These are phyloP conservation scores for Talaromyces trachyspermus DNA, from an alignment of 495 filamentous ascomycete genomes.

Conservation along the genomic window DNA sequence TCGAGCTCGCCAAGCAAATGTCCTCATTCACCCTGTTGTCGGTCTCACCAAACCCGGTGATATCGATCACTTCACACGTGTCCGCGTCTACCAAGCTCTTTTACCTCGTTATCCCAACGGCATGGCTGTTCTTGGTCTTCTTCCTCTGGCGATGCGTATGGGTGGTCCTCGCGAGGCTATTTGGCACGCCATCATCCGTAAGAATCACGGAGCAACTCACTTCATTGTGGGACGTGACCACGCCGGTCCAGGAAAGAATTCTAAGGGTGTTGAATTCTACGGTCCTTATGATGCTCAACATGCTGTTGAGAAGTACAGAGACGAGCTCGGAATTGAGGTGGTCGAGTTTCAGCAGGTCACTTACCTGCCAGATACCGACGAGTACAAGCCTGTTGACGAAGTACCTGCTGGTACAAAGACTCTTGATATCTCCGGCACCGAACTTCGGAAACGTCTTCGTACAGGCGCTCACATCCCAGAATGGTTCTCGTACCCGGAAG, in stretches of 20 bases:
- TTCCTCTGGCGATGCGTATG: constrained; percentile 98
- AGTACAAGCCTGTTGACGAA: constrained; percentile 89
- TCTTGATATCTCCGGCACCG: constrained; percentile 93
- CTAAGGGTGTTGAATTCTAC: constrained; percentile 93
- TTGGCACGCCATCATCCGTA: constrained; percentile 99
- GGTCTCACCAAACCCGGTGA: constrained; percentile 98
- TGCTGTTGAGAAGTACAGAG: constrained; percentile 91
- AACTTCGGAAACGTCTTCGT: constrained; percentile 82
- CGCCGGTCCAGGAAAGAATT: constrained; percentile 94
- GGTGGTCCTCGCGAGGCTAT: constrained; percentile 96
- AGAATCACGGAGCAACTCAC: constrained; percentile 98
- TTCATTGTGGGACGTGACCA: constrained; percentile 99
- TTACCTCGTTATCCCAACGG: constrained; percentile 97
- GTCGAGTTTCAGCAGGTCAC: constrained; percentile 99
- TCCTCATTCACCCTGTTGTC: constrained; percentile 97
- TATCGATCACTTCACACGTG: constrained; percentile 99
- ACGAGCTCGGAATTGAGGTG: constrained; percentile 95
- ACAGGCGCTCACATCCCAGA: constrained; percentile 91
- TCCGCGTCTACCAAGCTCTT: constrained; percentile 95
- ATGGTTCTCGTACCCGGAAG: constrained; percentile 99
- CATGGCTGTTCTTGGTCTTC: constrained; percentile 94
- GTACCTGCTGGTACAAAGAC: constrained; percentile 77
- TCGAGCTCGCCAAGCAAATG: constrained; percentile 89
- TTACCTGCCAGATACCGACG: constrained; percentile 92
- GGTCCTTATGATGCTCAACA: constrained; percentile 98